Conservation (phyloP, 2,329 filamentous ascomycete species). For the Pestalotiopsis sp. region DNA sequence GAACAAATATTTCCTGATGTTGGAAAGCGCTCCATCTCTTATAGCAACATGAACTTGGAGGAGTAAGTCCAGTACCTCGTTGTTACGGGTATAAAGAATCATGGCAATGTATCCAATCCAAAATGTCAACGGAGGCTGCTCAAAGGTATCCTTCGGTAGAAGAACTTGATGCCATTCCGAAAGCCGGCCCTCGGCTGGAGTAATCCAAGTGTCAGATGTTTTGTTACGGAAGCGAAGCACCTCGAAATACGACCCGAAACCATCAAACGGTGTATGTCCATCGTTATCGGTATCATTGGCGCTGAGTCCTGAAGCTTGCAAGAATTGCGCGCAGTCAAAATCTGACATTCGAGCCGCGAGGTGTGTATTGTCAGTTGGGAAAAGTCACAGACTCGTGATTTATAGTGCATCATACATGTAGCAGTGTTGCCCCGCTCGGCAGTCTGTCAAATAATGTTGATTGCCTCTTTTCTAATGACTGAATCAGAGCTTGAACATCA, state of each 20-base stretch:
- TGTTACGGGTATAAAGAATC: background rate
- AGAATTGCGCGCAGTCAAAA: too few relatives aligned
- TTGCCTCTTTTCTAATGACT: background rate
- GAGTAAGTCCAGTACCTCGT: background rate
- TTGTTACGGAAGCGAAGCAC: too few relatives aligned
- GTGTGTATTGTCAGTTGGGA: background rate
- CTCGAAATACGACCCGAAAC: background rate
- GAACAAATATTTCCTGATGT: background rate
- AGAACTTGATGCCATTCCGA: background rate
- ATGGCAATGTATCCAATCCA: background rate
- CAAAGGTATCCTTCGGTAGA: background rate
- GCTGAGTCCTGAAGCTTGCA: background rate
- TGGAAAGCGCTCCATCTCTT: background rate
- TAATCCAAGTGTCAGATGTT: background rate
- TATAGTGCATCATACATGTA: background rate
- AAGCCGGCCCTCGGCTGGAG: background rate
- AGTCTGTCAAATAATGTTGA: background rate
- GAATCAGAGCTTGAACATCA: background rate
- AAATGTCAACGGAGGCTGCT: background rate
- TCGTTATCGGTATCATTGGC: background rate
- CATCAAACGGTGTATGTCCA: background rate
- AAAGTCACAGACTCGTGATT: background rate
- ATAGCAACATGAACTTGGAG: background rate
- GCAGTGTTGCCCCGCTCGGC: background rate
- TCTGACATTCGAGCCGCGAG: background rate